These are phyloP conservation scores for Penicillium digitatum DNA, from an alignment of 2,329 filamentous ascomycete genomes.

Conservation along the genomic window DNA sequence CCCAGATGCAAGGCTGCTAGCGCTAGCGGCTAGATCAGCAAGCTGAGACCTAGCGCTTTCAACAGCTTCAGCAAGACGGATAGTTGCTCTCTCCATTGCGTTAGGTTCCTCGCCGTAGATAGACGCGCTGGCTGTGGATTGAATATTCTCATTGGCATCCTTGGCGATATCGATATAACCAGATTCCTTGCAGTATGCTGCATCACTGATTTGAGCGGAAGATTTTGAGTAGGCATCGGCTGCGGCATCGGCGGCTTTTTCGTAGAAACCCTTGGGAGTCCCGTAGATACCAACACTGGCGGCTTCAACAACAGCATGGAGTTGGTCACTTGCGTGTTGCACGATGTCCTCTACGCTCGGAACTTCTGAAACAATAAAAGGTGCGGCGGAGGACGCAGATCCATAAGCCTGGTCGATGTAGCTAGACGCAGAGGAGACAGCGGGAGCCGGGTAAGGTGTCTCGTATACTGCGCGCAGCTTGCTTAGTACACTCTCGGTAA, in stretches of 20 bases:
- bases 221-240: slow-evolving; percentile 52
- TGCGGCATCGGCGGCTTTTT: slow-evolving; percentile 53
- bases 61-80: slow-evolving; percentile 29
- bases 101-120: slow-evolving; percentile 51
- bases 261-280: slow-evolving; percentile 50
- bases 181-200: slow-evolving; percentile 53
- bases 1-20: slow-evolving; percentile 33
- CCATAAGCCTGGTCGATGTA: slow-evolving; percentile 49
- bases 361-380: slow-evolving; percentile 49
- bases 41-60: slow-evolving; percentile 36
- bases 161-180: slow-evolving; percentile 54
- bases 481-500: slow-evolving; percentile 73
- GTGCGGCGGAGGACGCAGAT: slow-evolving; percentile 38
- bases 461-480: slow-evolving; percentile 69
- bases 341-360: slow-evolving; percentile 57
- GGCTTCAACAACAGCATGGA: slow-evolving; percentile 57
- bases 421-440: slow-evolving; percentile 50
- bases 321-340: slow-evolving; percentile 53
- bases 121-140: slow-evolving; percentile 52
- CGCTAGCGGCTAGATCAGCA: slow-evolving; percentile 31
- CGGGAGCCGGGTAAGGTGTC: slow-evolving; percentile 49
- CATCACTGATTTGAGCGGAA: slow-evolving; percentile 49
- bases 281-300: slow-evolving; percentile 58
- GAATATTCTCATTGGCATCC: slow-evolving; percentile 52
- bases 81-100: slow-evolving; percentile 34